Conservation (phyloP, 306 rosid genomes). For the Heteromeles arbutifolia region DNA sequence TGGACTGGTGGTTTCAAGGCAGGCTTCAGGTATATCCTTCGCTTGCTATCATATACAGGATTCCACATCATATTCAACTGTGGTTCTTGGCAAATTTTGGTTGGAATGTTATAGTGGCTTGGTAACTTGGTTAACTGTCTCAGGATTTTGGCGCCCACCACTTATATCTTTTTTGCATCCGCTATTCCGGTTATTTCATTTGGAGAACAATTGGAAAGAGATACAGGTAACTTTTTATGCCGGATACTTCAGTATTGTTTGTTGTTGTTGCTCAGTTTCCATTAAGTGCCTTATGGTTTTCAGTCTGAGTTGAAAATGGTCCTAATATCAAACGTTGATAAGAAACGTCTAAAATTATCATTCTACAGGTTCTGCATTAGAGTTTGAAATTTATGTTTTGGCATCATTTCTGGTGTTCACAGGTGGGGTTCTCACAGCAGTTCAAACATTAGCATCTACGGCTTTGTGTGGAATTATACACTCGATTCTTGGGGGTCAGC, state of each 20-base stretch:
- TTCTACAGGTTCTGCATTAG: background rate
- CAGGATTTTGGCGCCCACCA: slow-evolving; percentile 79
- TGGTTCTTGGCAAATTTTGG: slow-evolving; percentile 9
- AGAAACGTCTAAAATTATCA: background rate
- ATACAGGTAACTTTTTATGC: slow-evolving; percentile 36
- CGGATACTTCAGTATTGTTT: background rate
- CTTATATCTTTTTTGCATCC: slow-evolving; percentile 73
- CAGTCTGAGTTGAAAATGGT: background rate
- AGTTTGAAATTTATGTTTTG: slow-evolving; percentile 10
- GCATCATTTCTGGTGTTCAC: slow-evolving; percentile 16
- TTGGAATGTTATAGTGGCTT: background rate
- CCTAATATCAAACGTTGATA: background rate
- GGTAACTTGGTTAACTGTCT: slow-evolving; percentile 4
- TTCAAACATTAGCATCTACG: slow-evolving; percentile 78
- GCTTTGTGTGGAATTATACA: slow-evolving; percentile 77
- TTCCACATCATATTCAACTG: background rate
- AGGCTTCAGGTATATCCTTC: slow-evolving; percentile 51
- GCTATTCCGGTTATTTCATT: slow-evolving; percentile 80
- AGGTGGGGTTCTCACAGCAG: slow-evolving; percentile 80
- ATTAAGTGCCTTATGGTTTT: slow-evolving; percentile 2
- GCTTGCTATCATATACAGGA: background rate
- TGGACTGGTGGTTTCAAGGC: slow-evolving; percentile 61
- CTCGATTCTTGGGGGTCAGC: slow-evolving; percentile 77
- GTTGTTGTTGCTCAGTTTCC: background rate
- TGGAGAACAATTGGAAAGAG: slow-evolving; percentile 77